Conservation (phyloP, 164 flowering plant species). For the Macadamia integrifolia region DNA sequence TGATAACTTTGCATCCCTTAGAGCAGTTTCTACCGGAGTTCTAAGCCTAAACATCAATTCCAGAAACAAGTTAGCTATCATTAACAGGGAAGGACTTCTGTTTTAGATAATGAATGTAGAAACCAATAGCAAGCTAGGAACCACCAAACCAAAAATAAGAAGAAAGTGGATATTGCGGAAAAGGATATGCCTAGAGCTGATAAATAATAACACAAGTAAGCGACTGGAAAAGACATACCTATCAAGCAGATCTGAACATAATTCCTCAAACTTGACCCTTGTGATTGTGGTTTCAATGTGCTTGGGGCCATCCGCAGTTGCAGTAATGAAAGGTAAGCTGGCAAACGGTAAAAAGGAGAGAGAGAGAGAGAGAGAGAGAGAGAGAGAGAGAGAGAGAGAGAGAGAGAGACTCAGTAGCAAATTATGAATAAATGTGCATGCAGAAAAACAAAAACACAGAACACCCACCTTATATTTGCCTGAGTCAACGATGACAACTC, state of each 20-base stretch:
- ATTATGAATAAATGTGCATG: background rate
- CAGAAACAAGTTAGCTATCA: background rate
- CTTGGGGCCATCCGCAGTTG: conserved; percentile 81
- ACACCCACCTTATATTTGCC: too few relatives aligned
- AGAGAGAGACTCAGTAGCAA: background rate
- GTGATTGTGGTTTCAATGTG: conserved; percentile 79
- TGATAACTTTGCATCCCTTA: conserved; percentile 74
- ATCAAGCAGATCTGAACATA: conserved; percentile 75
- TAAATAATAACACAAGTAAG: too few relatives aligned
- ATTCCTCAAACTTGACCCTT: conserved; percentile 80
- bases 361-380: background rate
- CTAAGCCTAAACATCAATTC: conserved; percentile 33
- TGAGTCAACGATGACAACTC: too few relatives aligned
- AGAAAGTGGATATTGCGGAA: background rate
- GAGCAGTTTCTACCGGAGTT: conserved; percentile 54
- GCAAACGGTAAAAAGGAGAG: background rate
- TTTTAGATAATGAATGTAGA: background rate
- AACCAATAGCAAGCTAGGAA: background rate
- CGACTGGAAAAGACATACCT: conserved; percentile 31
- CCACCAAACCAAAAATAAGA: background rate
- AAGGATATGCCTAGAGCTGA: background rate
- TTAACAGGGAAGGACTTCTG: background rate
- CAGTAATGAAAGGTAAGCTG: conserved; percentile 84
- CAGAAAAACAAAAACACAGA: too few relatives aligned
- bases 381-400: background rate